Evolutionary conservation across 441 rosid species (phyloP), one percentile per base, ranked within the genome.

Genomic region (Erodium trifolium): DNA sequence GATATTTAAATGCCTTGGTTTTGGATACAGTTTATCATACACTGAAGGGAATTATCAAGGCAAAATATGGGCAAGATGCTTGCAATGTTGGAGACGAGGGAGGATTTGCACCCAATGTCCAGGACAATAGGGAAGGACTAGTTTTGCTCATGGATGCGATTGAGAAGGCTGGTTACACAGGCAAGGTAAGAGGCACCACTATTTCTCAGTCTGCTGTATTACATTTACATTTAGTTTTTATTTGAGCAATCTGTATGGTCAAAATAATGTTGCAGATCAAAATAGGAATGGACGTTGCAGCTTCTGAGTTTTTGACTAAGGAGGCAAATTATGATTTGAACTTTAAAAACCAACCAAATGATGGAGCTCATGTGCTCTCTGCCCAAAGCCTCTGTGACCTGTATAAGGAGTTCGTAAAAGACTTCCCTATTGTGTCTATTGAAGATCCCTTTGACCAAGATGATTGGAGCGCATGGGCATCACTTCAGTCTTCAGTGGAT

Each of bases 51-150:
- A 89, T 91, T 70, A 91, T 91, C 78, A 89, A 87, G 82, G 75
- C 78, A 18, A 93, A 91, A 78, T 93, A 93, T 63, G 99, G 97
- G 53, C 99, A 91, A 75, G 97, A 91, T 84, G 99, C 97, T 68
- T 91, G 97, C 86, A 93, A 91, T 80, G 99, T 91, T 10, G 97
- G 99, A 67, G 99, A 91, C 70, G 99, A 93, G 82, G 99, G 99
- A n/a, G 97, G 96, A 7, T 93, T 93, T 82, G 99, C 99, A 75
- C 97, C 97, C 2, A 93, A 84, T 78, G 97, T 93, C 65, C 97
- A 91, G 85, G 99, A 93, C 72, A 93, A 93, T 69, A 87, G 96
- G 67, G 96, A 93, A 78, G 99, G 98, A 63, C 76, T 93, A 5
- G 93, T 91, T 83, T 81, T 93, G 82, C 96, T 93, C 63, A 89